These are phyloP conservation scores for Aspergillus sparsus DNA, from an alignment of 495 filamentous ascomycete genomes.

Conservation along the genomic window DNA sequence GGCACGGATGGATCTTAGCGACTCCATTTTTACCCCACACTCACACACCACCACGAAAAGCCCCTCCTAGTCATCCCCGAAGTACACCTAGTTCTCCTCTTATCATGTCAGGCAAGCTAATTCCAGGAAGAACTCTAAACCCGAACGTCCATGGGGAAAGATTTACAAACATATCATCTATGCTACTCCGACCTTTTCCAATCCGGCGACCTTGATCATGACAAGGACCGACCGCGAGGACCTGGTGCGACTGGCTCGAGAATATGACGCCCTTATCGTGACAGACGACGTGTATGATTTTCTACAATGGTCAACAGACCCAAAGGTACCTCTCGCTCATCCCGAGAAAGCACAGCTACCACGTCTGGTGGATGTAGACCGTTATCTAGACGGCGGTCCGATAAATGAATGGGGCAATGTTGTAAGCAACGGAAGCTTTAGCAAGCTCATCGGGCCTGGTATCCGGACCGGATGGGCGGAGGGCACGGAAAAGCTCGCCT, in stretches of 20 bases:
- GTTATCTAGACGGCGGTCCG: slow-evolving; percentile 57
- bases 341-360: slow-evolving; percentile 57
- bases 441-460: slow-evolving; percentile 81
- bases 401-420: slow-evolving; percentile 68
- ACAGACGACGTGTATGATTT: slow-evolving; percentile 91
- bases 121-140: slow-evolving; percentile 39
- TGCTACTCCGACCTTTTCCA: slow-evolving; percentile 77
- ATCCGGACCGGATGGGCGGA: slow-evolving; percentile 82
- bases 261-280: slow-evolving; percentile 76
- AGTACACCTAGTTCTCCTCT: not conserved
- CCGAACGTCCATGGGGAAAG: slow-evolving; percentile 53
- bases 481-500: slow-evolving; percentile 63
- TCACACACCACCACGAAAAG: no score
- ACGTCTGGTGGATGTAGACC: slow-evolving; percentile 75
- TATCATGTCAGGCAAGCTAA: not conserved
- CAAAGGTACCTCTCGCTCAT: slow-evolving; percentile 16
- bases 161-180: slow-evolving; percentile 86
- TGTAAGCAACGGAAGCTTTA: slow-evolving; percentile 80
- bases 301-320: slow-evolving; percentile 65
- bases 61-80: not conserved
- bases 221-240: slow-evolving; percentile 57
- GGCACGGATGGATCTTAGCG: no score
- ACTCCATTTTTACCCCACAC: not conserved
- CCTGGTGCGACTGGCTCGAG: slow-evolving; percentile 67
- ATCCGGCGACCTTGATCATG: slow-evolving; percentile 78